A percentile compares a stretch with the other conserved stretches of the same genome.
Conservation (phyloP, 2,329 filamentous ascomycete species). For the Pseudogymnoascus destructans region DNA sequence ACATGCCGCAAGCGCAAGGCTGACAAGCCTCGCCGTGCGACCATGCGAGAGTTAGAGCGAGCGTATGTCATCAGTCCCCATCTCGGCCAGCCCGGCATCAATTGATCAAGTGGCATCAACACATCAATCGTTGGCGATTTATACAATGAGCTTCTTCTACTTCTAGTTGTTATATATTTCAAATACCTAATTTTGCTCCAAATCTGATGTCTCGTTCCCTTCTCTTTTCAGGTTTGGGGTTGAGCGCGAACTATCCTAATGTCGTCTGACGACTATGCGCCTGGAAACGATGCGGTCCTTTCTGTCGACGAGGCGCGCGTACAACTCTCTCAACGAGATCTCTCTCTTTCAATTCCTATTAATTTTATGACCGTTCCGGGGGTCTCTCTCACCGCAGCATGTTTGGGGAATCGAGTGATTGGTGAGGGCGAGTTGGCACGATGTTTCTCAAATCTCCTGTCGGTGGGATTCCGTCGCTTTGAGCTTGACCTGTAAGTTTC, state of each 20-base stretch:
- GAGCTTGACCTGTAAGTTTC: constrained; percentile 36
- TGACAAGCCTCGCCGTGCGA: background rate
- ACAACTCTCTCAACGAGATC: constrained; percentile 46
- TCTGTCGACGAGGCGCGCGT: constrained; percentile 24
- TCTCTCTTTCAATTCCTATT: constrained; percentile 44
- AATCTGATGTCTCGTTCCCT: background rate
- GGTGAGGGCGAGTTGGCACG: background rate
- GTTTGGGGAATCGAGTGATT: constrained; percentile 34
- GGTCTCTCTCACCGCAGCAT: constrained; percentile 43
- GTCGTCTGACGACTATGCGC: constrained; percentile 32
- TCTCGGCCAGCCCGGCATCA: background rate
- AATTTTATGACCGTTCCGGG: constrained; percentile 47
- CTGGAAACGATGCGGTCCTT: constrained; percentile 26
- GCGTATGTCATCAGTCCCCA: background rate
- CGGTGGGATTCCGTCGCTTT: constrained; percentile 44
- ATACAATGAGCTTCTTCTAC: background rate
- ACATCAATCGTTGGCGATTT: background rate
- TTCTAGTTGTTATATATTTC: background rate
- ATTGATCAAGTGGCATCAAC: background rate
- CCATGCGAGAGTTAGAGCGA: background rate
- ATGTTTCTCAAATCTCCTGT: constrained; percentile 51
- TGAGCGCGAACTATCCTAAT: constrained; percentile 15
- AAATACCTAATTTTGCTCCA: background rate
- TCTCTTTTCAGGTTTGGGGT: background rate
- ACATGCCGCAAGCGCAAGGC: background rate